Percentiles rank a stretch among this genome's conserved stretches.
These are phyloP conservation scores for Candida krabiensis DNA, from an alignment of 805 yeast species.

Conservation along the genomic window DNA sequence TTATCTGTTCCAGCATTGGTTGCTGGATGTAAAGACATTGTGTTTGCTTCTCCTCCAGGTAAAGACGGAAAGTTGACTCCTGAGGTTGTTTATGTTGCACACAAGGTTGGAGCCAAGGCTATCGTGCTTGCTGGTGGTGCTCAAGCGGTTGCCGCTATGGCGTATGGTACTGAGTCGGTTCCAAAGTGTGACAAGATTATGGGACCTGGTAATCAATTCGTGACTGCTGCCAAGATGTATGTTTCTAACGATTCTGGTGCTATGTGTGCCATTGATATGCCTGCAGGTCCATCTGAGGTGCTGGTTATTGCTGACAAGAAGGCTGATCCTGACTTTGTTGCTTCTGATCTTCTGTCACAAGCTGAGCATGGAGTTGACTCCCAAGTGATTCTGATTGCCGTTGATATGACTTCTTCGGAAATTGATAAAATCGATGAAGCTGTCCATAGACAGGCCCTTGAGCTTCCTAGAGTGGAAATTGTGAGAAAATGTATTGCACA, in stretches of 20 bases:
- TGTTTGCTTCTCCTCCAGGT: constrained; percentile 95
- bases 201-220: constrained; percentile 99
- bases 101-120: constrained; percentile 86
- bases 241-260: constrained; percentile 96
- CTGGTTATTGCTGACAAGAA: constrained; percentile 87
- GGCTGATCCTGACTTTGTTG: constrained; percentile 95
- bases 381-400: constrained; percentile 90
- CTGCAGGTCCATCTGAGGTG: constrained; percentile 99
- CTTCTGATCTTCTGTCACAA: constrained; percentile 93
- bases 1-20: constrained; percentile 98
- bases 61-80: constrained; percentile 92
- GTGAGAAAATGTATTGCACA: constrained; percentile 90
- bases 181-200: constrained; percentile 94
- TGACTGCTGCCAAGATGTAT: constrained; percentile 98
- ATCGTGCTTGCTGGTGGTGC: constrained; percentile 99
- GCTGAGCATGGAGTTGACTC: constrained; percentile 99
- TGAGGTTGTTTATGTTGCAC: constrained; percentile 96
- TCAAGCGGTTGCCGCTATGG: constrained; percentile 98
- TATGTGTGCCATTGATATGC: constrained; percentile 96
- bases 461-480: constrained; percentile 88
- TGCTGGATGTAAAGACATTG: constrained; percentile 92
- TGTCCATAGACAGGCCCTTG: constrained; percentile 77
- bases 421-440: constrained; percentile 75
- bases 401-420: constrained; percentile 60
- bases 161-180: constrained; percentile 92